A percentile compares a stretch with the other conserved stretches of the same genome.
phyloP scores from a whole-genome alignment of 164 flowering plant genomes.

The Tetracentron sinense region DNA sequence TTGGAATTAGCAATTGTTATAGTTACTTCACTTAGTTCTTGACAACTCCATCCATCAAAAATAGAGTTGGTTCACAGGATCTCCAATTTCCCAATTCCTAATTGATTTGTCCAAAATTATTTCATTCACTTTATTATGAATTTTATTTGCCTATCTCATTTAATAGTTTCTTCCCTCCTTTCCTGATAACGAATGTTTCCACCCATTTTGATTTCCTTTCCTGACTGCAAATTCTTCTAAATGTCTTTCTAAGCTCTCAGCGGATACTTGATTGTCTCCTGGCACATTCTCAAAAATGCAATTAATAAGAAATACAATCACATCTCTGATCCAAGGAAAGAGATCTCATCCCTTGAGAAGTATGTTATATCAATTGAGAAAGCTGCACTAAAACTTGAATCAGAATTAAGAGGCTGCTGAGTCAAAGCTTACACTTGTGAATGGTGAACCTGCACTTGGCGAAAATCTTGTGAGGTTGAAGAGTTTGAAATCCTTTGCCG shows the following conservation, averaged over 20 bases:
- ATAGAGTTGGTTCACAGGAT: too few relatives aligned
- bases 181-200: too few relatives aligned
- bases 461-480: conserved; percentile 78
- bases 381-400: conserved; percentile 56
- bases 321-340: conserved; percentile 79
- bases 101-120: too few relatives aligned
- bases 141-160: too few relatives aligned
- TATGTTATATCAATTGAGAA: conserved; percentile 51
- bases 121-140: too few relatives aligned
- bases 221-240: not conserved
- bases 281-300: conserved; percentile 83
- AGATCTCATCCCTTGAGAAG: conserved; percentile 59
- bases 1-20: not conserved
- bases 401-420: conserved; percentile 74
- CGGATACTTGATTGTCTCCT: not conserved
- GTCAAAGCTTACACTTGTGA: conserved; percentile 72
- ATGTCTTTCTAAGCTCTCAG: not conserved
- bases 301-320: conserved; percentile 85
- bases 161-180: not conserved
- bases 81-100: not conserved
- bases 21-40: not conserved
- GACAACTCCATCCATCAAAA: too few relatives aligned
- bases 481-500: conserved; percentile 63
- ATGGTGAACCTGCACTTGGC: conserved; percentile 90
- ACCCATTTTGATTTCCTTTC: not conserved